Conservation (phyloP, 1,284 basidiomycete genomes). For the Rhodotorula sp. region DNA sequence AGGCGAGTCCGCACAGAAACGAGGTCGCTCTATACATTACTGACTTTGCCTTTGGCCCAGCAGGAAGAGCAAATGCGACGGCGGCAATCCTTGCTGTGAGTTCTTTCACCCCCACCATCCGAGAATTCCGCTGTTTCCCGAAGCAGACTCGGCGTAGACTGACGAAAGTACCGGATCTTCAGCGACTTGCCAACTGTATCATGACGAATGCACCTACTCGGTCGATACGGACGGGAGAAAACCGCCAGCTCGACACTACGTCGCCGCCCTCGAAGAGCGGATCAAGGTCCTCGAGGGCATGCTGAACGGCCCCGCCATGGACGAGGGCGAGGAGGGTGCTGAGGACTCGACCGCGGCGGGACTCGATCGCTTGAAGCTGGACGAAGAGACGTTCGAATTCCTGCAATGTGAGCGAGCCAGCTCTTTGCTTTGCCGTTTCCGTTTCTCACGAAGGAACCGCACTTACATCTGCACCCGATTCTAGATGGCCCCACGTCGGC, state of each 20-base stretch:
- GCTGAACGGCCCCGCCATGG: background rate
- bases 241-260: background rate
- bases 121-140: background rate
- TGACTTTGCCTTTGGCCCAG: background rate
- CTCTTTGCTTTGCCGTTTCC: background rate
- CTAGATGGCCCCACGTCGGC: constrained; percentile 16
- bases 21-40: background rate
- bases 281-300: constrained; percentile 15
- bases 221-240: constrained; percentile 4
- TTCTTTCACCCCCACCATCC: background rate
- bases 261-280: constrained; percentile 16
- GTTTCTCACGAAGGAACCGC: background rate
- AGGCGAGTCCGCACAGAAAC: background rate
- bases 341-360: background rate
- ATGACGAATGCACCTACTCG: constrained; percentile 10
- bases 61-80: constrained; percentile 30
- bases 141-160: background rate
- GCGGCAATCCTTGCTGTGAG: constrained; percentile 3
- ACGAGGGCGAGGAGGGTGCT: too few relatives aligned
- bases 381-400: constrained; percentile 16
- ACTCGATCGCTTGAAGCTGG: constrained; percentile 20
- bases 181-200: constrained; percentile 23
- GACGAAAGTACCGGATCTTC: background rate
- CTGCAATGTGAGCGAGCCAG: background rate
- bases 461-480: too few relatives aligned